These are phyloP conservation scores for Moniliella sp. DNA, from an alignment of 1,284 basidiomycete species.

Conservation along the genomic window DNA sequence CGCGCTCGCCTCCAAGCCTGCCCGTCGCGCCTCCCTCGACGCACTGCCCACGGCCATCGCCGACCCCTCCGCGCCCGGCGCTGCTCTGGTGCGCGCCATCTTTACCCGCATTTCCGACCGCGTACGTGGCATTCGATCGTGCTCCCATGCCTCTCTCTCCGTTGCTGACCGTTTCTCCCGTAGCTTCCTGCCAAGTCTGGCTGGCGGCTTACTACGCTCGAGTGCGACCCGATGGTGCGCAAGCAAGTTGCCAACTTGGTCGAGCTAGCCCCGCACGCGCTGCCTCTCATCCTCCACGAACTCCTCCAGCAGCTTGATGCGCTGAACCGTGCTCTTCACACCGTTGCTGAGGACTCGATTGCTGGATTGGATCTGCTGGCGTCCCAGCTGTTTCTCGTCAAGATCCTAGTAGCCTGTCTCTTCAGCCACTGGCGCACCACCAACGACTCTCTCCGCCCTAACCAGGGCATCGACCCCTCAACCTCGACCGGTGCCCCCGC, in stretches of 20 bases:
- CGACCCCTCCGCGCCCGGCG: no score
- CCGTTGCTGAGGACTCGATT: constrained; percentile 8
- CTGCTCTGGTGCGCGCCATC: no score
- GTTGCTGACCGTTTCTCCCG: no score
- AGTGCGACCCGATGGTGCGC: constrained; percentile 17
- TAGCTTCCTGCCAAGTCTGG: constrained; percentile 21
- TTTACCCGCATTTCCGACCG: no score
- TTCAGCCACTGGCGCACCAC: constrained; percentile 59
- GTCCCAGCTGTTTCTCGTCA: constrained; percentile 68
- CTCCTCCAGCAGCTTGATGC: constrained; percentile 15
- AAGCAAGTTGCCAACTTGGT: constrained; percentile 20
- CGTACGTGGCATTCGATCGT: no score
- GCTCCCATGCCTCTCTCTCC: no score
- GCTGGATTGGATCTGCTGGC: constrained; percentile 43
- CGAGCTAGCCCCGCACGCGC: constrained; percentile 15
- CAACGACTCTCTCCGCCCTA: no score
- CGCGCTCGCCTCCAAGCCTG: no score
- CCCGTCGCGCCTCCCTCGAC: no score
- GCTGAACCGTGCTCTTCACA: constrained; percentile 2
- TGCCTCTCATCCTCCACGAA: constrained; percentile 15
- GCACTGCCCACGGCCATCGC: no score
- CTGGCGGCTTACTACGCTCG: constrained; percentile 10
- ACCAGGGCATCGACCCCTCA: constrained; percentile 45
- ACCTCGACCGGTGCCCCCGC: constrained; percentile 40
- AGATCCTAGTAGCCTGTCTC: constrained; percentile 55